Conservation (phyloP, 1,284 basidiomycete genomes). For the Ceratobasidium sp. region DNA sequence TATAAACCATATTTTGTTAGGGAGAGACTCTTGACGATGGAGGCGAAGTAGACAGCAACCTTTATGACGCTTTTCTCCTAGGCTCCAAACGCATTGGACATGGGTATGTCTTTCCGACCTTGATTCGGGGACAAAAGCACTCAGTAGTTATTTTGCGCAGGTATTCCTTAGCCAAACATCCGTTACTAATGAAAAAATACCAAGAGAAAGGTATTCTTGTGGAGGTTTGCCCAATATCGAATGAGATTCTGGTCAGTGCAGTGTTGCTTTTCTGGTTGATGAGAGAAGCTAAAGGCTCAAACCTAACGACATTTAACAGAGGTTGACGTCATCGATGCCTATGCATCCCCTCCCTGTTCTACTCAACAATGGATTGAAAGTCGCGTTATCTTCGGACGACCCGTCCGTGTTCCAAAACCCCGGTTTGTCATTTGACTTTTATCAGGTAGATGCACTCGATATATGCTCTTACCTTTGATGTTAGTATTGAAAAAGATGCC, state of each 20-base stretch:
- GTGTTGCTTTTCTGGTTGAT: too few relatives aligned
- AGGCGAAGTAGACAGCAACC: slow-evolving; percentile 65
- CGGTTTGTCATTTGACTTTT: slow-evolving; percentile 47
- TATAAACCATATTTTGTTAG: slow-evolving; percentile 67
- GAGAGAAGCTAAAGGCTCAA: background rate
- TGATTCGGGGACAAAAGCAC: background rate
- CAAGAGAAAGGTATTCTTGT: slow-evolving; percentile 50
- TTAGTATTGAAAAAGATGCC: background rate
- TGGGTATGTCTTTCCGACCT: slow-evolving; percentile 53
- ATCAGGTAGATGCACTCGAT: slow-evolving; percentile 43
- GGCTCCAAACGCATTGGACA: slow-evolving; percentile 53
- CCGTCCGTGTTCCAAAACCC: slow-evolving; percentile 51
- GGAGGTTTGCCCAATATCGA: slow-evolving; percentile 48
- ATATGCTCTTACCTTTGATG: background rate
- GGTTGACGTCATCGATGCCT: slow-evolving; percentile 46
- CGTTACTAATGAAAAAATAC: slow-evolving; percentile 50
- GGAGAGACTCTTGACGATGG: slow-evolving; percentile 44
- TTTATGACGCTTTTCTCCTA: slow-evolving; percentile 50
- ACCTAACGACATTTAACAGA: slow-evolving; percentile 29
- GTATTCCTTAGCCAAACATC: slow-evolving; percentile 51
- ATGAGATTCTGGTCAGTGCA: slow-evolving; percentile 28
- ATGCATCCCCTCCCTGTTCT: slow-evolving; percentile 48
- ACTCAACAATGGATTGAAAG: slow-evolving; percentile 49
- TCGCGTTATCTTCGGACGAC: slow-evolving; percentile 50
- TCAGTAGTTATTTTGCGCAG: slow-evolving; percentile 5